Conservation (phyloP, 495 filamentous ascomycete species). For the Xanthoparmelia taractica region DNA sequence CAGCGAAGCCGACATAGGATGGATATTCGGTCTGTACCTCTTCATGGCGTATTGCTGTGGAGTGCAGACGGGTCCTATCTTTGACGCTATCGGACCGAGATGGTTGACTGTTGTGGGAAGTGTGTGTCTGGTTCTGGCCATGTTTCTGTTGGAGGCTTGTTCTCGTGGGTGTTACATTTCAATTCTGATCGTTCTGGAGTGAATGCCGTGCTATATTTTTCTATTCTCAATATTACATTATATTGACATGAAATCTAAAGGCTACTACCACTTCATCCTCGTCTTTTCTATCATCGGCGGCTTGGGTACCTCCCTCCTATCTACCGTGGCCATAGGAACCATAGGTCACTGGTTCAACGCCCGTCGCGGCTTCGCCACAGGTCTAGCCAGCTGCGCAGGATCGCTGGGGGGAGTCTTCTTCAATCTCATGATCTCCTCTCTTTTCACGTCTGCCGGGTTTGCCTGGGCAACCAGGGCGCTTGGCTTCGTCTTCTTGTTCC, state of each 20-base stretch:
- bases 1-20: slow-evolving; percentile 56
- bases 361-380: slow-evolving; percentile 5
- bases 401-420: slow-evolving; percentile 7
- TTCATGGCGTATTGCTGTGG: slow-evolving; percentile 61
- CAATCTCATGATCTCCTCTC: slow-evolving; percentile 5
- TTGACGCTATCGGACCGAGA: slow-evolving; percentile 50
- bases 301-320: slow-evolving; percentile 1
- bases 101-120: slow-evolving; percentile 44
- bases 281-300: slow-evolving; percentile 5
- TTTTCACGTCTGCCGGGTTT: slow-evolving; percentile 1
- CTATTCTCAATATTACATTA: neutral
- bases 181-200: neutral
- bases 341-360: slow-evolving; percentile 11
- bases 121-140: slow-evolving; percentile 40
- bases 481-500: neutral
- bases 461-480: slow-evolving; percentile 3
- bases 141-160: slow-evolving; percentile 38
- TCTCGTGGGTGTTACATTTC: slow-evolving; percentile 14
- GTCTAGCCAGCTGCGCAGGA: slow-evolving; percentile 10
- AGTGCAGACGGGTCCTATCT: slow-evolving; percentile 52
- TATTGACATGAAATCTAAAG: neutral
- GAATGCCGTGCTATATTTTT: neutral
- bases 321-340: slow-evolving; percentile 8
- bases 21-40: slow-evolving; percentile 70
- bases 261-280: slow-evolving; percentile 7